These are phyloP conservation scores for Colletotrichum chrysophilum DNA, from an alignment of 2,329 filamentous ascomycete genomes.

Conservation along the genomic window DNA sequence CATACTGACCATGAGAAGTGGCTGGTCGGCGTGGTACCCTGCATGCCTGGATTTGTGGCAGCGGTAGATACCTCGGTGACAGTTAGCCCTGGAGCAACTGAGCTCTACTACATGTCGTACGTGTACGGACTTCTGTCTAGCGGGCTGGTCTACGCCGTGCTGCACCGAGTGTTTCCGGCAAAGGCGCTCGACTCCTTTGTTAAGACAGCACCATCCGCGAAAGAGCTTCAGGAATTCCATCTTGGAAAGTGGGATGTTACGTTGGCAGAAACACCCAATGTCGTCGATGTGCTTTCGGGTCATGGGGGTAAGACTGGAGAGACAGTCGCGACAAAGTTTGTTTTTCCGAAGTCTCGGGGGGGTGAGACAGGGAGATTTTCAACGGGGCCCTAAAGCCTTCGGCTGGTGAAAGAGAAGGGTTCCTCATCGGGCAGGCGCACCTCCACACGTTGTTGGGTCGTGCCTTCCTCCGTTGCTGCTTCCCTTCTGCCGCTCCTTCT, in stretches of 20 bases:
- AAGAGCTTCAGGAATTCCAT: slow-evolving; percentile 32
- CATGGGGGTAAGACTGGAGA: neutral
- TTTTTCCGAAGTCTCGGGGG: too few relatives aligned
- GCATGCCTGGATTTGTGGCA: slow-evolving; percentile 47
- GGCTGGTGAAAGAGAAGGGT: too few relatives aligned
- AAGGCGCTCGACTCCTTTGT: slow-evolving; percentile 33
- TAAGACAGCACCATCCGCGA: slow-evolving; percentile 23
- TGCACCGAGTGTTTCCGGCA: slow-evolving; percentile 36
- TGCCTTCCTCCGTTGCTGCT: neutral
- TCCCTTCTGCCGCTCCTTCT: neutral
- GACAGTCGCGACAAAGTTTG: neutral
- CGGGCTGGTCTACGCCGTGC: slow-evolving; percentile 31
- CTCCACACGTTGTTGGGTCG: neutral
- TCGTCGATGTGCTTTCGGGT: neutral
- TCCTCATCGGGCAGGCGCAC: too few relatives aligned
- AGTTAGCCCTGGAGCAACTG: slow-evolving; percentile 39
- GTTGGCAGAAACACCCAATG: slow-evolving; percentile 10
- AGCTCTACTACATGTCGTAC: slow-evolving; percentile 44
- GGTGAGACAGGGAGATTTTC: too few relatives aligned
- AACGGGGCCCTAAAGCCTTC: too few relatives aligned
- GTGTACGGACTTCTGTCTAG: slow-evolving; percentile 42
- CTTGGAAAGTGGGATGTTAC: slow-evolving; percentile 36
- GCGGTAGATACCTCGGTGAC: slow-evolving; percentile 37
- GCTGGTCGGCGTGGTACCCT: slow-evolving; percentile 42
- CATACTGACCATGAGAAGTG: slow-evolving; percentile 33